Evolutionary conservation across 805 yeast genomes (phyloP), one percentile per base, ranked within the genome.

Genomic region (Spathaspora boniae): DNA sequence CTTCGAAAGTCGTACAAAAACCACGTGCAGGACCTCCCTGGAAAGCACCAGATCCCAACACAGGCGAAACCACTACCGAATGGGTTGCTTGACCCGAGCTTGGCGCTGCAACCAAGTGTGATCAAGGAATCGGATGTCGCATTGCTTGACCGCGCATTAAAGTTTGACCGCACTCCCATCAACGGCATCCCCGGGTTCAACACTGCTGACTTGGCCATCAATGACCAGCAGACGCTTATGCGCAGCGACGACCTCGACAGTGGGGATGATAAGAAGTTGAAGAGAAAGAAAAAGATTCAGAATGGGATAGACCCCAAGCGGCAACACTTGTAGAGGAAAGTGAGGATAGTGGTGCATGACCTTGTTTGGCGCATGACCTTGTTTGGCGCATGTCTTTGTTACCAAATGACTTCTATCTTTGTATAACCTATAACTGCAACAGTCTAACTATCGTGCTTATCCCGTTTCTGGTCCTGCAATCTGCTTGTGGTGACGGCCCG

Each of bases 1-100:
- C 72, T 93, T 37, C 74, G 98, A 49, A 93, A 93, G 60, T 87
- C 97, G 0, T 93, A 93, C 62, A 93, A 93, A 58, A 88, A 89
- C 45, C 98, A 91, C 55, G 83, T 93, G 9, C 70, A 74, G 25
- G 97, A 89, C 47, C 65, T 93, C 19, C 85, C 96, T 0, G 97
- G 89, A 2, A 82, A 80, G 51, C 86, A 80, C 46, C 68, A 68
- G 24, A 78, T 83, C 26, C 84, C 86, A n/a, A 70, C 56, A 0
- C 48, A 50, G 6, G 36, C 46, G 15, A 62, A 58, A 34, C 65
- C 66, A 3, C 40, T 67, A 15, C 63, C 65, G 6, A 56, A 53
- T 14, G 60, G 56, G 16, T 41, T 67, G 18, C 43, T 67, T 28
- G 70, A 67, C 40, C 73, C 73, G 0, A 47, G 42, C 43, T 36